phyloP scores from a whole-genome alignment of 306 rosid species.

The Parietaria judaica region DNA sequence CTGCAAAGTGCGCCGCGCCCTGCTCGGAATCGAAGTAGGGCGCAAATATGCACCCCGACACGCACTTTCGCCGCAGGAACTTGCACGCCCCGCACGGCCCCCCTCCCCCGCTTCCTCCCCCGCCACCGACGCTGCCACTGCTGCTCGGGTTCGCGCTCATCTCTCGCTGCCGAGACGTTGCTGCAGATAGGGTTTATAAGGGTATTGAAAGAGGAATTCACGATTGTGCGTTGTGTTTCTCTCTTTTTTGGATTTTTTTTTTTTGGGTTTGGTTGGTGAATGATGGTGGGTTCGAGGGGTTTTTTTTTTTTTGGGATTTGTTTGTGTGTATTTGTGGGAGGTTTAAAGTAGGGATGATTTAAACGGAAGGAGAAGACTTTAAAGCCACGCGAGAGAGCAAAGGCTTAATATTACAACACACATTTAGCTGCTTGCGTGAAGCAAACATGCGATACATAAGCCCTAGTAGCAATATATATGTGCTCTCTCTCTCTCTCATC shows the following conservation, averaged over 20 bases:
- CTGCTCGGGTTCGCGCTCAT: slow-evolving; percentile 57
- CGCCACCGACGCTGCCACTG: slow-evolving; percentile 6
- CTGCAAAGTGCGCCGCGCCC: slow-evolving; percentile 82
- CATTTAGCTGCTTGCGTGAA: slow-evolving; percentile 91
- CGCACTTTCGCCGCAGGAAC: slow-evolving; percentile 78
- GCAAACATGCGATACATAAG: slow-evolving; percentile 71
- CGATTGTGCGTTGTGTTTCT: background rate
- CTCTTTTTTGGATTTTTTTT: background rate
- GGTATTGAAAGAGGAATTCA: background rate
- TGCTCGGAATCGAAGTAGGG: slow-evolving; percentile 94
- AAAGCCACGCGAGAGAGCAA: slow-evolving; percentile 90
- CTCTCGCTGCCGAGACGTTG: background rate
- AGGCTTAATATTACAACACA: slow-evolving; percentile 37
- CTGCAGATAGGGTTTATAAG: background rate
- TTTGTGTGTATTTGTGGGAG: background rate
- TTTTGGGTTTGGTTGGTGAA: background rate
- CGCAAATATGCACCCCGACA: slow-evolving; percentile 69
- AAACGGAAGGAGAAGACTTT: slow-evolving; percentile 47
- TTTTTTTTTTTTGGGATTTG: slow-evolving; percentile 9
- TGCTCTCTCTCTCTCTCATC: slow-evolving; percentile 17
- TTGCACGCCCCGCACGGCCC: slow-evolving; percentile 97
- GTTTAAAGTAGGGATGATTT: background rate
- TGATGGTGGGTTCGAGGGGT: too few relatives aligned
- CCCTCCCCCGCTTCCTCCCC: slow-evolving; percentile 18
- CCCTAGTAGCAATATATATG: slow-evolving; percentile 23